Conservation (phyloP, 1,284 basidiomycete genomes). For the Ustilago esculenta region DNA sequence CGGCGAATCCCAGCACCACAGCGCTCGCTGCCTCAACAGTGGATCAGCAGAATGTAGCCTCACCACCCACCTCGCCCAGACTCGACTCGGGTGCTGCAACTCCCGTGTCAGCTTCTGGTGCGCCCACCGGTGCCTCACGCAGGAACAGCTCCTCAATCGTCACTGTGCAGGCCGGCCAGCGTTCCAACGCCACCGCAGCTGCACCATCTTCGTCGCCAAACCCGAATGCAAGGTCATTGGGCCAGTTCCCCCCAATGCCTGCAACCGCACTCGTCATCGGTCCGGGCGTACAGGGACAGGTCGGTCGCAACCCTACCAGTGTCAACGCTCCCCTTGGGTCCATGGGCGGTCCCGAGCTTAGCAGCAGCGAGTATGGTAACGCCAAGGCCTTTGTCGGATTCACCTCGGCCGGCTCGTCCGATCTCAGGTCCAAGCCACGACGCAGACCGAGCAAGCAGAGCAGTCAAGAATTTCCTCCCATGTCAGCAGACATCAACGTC, state of each 20-base stretch:
- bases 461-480: conserved; percentile 20
- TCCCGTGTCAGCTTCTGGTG: conserved; percentile 5
- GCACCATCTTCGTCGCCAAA: conserved; percentile 24
- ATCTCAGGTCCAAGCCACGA: conserved; percentile 22
- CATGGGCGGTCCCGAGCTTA: conserved; percentile 19
- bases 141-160: conserved; percentile 22
- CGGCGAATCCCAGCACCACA: conserved; percentile 22
- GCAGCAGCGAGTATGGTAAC: conserved; percentile 46
- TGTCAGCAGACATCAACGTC: conserved; percentile 2
- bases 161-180: conserved; percentile 22
- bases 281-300: conserved; percentile 59
- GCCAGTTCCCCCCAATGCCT: conserved; percentile 46
- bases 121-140: conserved; percentile 1
- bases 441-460: conserved; percentile 23
- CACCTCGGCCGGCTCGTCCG: conserved; percentile 44
- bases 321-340: conserved; percentile 40
- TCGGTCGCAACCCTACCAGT: conserved; percentile 37
- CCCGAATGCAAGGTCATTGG: conserved; percentile 20
- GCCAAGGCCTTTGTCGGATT: conserved; percentile 52
- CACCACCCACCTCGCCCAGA: conserved; percentile 26
- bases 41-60: conserved; percentile 21
- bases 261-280: conserved; percentile 60
- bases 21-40: conserved; percentile 26
- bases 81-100: conserved; percentile 21
- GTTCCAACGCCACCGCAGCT: conserved; percentile 3